Base-by-base conservation (phyloP, 495 filamentous ascomycete species). In the Pseudevernia furfuracea region DNA sequence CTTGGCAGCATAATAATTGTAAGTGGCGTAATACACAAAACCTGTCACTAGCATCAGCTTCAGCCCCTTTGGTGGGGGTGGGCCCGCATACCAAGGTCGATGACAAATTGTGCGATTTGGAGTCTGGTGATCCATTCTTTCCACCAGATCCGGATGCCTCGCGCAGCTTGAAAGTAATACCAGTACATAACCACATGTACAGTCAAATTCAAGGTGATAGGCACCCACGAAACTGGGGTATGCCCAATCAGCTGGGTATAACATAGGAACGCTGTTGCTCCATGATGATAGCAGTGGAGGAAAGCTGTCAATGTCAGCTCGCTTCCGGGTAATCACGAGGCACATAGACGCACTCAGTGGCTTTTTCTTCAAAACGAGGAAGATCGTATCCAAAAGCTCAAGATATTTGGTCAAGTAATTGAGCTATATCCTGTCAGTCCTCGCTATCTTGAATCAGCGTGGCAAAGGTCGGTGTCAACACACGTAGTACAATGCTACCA, bases 121-220 rank as follows among this genome's bases (percentile, higher is more conserved):
- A 92, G 87, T 69, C 88, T 84, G 66, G 89, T 92, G 76, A 92
- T 90, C 85, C 89, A 92, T 74, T 91, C 85, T 81, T 92, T 92
- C 89, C 89, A 92, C 89, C 89, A 91, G 74, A 92, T 90, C 65
- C 80, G 81, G 75, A 92, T 81, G 67, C 89, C 89, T 67, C 89
- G 87, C 17, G 89, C 87, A 71, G 85, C 85, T 78, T 92, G 89
- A 85, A 92, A 92, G 79, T 92, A 92, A 76, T 85, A 84, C 79
- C 77, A 82, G 75, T 82, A 81, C 80, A 81, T 73, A 55, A 72
- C 71, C n/a, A 71, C 73, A 74, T 91, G 88, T 39, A 92, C 89
- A 43, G 80, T 84, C 70, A 92, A 76, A 78, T 92, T 92, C 56
- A 92, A 80, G 17, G 82, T 82, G 74, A 92, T 91, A 64, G 84